A percentile compares a stretch with the other conserved stretches of the same genome.
phyloP scores from a whole-genome alignment of 139 green algal genomes.

The Desmodesmus armatus region DNA sequence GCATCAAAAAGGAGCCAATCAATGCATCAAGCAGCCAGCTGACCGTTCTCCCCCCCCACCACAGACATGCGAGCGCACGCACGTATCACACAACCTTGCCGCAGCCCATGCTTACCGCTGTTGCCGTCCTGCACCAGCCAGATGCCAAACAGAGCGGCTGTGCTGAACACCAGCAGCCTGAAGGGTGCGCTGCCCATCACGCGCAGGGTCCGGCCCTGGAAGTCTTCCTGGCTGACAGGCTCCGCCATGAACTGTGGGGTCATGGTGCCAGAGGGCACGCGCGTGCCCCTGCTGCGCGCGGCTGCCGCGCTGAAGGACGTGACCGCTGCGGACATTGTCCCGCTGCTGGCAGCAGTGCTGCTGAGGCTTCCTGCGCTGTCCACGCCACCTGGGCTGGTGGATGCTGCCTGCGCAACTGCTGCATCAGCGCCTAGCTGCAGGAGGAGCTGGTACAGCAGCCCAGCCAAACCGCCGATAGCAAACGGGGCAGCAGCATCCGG shows the following conservation, averaged over 20 bases:
- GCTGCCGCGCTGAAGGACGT: slow-evolving; percentile 6
- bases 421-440: slow-evolving; percentile 60
- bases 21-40: too few species aligned
- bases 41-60: too few species aligned
- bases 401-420: neutral
- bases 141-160: slow-evolving; percentile 1
- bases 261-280: too few species aligned
- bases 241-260: too few species aligned
- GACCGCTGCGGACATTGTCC: neutral
- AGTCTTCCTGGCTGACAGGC: neutral
- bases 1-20: too few species aligned
- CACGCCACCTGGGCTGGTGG: neutral
- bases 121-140: slow-evolving; percentile 21
- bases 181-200: slow-evolving; percentile 6
- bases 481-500: slow-evolving; percentile 74
- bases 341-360: too few species aligned
- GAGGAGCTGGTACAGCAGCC: slow-evolving; percentile 79
- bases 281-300: slow-evolving; percentile 24
- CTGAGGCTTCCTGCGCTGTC: neutral
- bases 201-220: neutral
- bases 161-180: slow-evolving; percentile 4
- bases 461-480: slow-evolving; percentile 68
- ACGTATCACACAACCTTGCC: too few species aligned
- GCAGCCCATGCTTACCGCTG: neutral
- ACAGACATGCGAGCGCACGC: too few species aligned